These are phyloP conservation scores for Globisporangium emineosum DNA, from an alignment of 352 stramenopile genomes.

Conservation along the genomic window DNA sequence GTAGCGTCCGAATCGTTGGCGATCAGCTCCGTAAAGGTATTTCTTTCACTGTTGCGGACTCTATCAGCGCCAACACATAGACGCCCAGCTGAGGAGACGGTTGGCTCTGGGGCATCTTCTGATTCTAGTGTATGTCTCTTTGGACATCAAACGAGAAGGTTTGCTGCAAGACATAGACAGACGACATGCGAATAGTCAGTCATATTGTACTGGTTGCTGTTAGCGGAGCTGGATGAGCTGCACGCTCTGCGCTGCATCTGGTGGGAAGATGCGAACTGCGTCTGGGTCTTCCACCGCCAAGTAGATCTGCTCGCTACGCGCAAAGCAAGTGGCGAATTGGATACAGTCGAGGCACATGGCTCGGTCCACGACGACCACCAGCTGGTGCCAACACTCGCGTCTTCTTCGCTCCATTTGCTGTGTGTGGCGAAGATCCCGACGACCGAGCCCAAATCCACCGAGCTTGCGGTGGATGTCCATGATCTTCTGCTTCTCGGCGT, in stretches of 20 bases:
- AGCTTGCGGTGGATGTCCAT: conserved; percentile 73
- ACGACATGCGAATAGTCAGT: background rate
- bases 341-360: conserved; percentile 80
- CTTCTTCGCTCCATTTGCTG: background rate
- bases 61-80: too few species aligned
- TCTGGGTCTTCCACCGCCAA: conserved; percentile 57
- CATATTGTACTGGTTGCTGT: background rate
- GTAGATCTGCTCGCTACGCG: conserved; percentile 29
- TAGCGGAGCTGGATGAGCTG: background rate
- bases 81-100: too few species aligned
- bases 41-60: too few species aligned
- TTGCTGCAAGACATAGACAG: too few species aligned
- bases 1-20: too few species aligned
- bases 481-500: conserved; percentile 85
- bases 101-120: too few species aligned
- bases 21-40: too few species aligned
- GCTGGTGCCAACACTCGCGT: conserved; percentile 36
- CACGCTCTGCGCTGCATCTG: conserved; percentile 12
- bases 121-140: too few species aligned
- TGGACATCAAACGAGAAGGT: too few species aligned
- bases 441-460: background rate
- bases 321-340: conserved; percentile 48
- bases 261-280: conserved; percentile 40
- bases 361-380: conserved; percentile 64
- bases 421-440: background rate